phyloP scores from a whole-genome alignment of 257 asterid genomes.

The Cinchona pubescens region DNA sequence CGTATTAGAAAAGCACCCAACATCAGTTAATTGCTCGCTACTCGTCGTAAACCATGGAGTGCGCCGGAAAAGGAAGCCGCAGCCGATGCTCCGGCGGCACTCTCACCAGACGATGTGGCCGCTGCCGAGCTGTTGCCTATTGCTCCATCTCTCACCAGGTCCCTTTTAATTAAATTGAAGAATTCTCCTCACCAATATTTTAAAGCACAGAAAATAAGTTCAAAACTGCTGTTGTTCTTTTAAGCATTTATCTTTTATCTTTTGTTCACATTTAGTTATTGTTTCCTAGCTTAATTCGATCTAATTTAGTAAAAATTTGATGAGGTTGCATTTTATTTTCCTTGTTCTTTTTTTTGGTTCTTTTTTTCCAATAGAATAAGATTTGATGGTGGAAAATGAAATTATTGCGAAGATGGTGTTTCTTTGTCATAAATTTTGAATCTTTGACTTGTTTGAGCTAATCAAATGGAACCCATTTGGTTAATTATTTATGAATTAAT shows the following conservation, averaged over 20 bases:
- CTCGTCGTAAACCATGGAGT: slow-evolving; percentile 50
- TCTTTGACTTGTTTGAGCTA: background rate
- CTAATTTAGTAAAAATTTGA: background rate
- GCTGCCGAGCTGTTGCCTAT: slow-evolving; percentile 79
- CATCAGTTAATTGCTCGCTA: background rate
- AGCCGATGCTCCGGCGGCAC: slow-evolving; percentile 70
- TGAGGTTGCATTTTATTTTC: background rate
- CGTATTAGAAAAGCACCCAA: background rate
- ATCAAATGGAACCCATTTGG: background rate
- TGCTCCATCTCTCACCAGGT: slow-evolving; percentile 95
- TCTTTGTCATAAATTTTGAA: background rate
- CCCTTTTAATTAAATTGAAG: background rate
- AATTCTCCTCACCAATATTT: no score
- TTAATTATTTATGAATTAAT: background rate
- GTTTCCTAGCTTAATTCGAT: background rate
- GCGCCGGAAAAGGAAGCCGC: slow-evolving; percentile 80
- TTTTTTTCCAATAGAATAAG: no score
- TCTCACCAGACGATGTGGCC: slow-evolving; percentile 59
- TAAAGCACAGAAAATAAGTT: background rate
- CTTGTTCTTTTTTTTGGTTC: no score
- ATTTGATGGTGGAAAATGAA: background rate
- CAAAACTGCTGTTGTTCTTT: background rate
- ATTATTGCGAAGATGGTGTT: background rate
- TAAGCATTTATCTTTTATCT: no score
- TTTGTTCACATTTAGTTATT: no score